Conservation (phyloP, 2,329 filamentous ascomycete genomes). For the Hypoxylon sp. region DNA sequence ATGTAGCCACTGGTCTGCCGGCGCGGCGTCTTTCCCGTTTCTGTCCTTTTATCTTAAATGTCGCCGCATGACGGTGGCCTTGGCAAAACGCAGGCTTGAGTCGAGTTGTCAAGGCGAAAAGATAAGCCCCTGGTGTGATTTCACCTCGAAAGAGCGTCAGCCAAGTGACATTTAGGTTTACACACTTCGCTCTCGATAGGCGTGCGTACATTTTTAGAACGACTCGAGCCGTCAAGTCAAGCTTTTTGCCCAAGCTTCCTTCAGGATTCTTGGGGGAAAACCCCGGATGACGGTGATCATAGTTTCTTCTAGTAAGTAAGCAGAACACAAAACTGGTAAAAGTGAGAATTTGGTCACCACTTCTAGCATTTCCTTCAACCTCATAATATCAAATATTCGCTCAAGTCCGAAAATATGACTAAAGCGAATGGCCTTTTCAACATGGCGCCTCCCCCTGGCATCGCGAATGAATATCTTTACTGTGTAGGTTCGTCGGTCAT, state of each 20-base stretch:
- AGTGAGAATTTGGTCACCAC: conserved; percentile 6
- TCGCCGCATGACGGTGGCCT: conserved; percentile 27
- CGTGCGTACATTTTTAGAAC: neutral
- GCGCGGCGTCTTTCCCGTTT: conserved; percentile 32
- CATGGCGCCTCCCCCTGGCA: conserved; percentile 20
- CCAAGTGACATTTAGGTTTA: neutral
- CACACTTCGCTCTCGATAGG: neutral
- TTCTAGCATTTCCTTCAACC: conserved; percentile 3
- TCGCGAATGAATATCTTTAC: conserved; percentile 37
- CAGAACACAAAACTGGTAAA: neutral
- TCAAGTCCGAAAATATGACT: conserved; percentile 30
- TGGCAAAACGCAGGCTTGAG: conserved; percentile 23
- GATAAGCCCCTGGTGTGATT: conserved; percentile 8
- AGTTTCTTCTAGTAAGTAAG: conserved; percentile 5
- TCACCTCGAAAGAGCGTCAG: neutral
- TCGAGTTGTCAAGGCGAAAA: conserved; percentile 1
- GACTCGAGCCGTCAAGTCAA: conserved; percentile 32
- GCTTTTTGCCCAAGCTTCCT: conserved; percentile 30
- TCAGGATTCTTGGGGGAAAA: conserved; percentile 26
- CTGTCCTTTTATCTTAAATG: conserved; percentile 11
- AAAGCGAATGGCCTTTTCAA: conserved; percentile 15
- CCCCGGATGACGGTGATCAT: conserved; percentile 8
- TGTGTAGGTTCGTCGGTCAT: conserved; percentile 35
- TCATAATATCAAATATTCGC: conserved; percentile 9
- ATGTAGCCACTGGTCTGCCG: conserved; percentile 28